Evolutionary conservation across 2,329 filamentous ascomycete genomes (phyloP).

Genomic region (Plectosphaerella cucumerina): DNA sequence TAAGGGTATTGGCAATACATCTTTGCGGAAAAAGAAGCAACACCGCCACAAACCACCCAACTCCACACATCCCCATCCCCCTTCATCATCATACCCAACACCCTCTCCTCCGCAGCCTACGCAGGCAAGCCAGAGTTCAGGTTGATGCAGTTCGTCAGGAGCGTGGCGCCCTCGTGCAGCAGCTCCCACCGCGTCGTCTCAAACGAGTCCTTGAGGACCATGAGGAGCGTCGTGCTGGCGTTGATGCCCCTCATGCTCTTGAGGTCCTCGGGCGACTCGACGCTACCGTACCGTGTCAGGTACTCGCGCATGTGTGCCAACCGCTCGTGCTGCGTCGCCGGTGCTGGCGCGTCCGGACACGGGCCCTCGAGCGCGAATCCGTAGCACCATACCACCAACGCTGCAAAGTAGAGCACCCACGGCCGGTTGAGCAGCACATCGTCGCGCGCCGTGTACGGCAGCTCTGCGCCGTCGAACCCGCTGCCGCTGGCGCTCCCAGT

Average conservation of each 20-base stretch:
- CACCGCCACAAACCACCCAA: not conserved
- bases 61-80: not conserved
- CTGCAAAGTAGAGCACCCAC: conserved; percentile 93
- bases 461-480: not conserved
- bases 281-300: conserved; percentile 66
- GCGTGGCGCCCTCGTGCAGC: conserved; percentile 76
- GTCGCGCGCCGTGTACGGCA: conserved; percentile 73
- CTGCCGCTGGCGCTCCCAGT: not conserved
- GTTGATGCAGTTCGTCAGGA: conserved; percentile 77
- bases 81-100: not conserved
- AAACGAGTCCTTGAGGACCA: conserved; percentile 80
- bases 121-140: conserved; percentile 33
- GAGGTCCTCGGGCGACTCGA: conserved; percentile 73
- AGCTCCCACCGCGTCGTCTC: conserved; percentile 84
- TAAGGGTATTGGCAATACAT: conserved; percentile 3
- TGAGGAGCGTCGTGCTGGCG: conserved; percentile 72
- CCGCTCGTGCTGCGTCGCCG: conserved; percentile 60
- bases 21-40: not conserved
- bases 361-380: conserved; percentile 87
- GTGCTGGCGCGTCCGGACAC: conserved; percentile 46
- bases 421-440: conserved; percentile 88
- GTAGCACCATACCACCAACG: conserved; percentile 91
- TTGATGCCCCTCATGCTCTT: conserved; percentile 73
- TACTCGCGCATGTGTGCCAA: conserved; percentile 76
- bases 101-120: not conserved